Conservation (phyloP, 768 basidiomycete species). For the Kondoa malvinella region DNA sequence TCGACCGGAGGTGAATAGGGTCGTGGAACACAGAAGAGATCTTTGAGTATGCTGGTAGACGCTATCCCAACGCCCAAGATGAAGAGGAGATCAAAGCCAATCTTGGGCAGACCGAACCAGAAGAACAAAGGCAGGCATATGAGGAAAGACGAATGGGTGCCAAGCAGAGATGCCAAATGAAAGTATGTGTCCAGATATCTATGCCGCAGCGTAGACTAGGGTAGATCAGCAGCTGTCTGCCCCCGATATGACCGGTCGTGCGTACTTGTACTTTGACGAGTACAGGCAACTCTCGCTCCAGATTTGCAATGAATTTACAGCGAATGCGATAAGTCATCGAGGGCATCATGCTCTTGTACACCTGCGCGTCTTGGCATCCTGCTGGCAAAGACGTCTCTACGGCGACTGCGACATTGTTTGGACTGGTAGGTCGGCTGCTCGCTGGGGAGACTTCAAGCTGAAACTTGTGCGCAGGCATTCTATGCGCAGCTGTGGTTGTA, state of each 20-base stretch:
- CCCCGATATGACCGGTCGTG: background rate
- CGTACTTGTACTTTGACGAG: slow-evolving; percentile 20
- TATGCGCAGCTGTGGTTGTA: too few relatives aligned
- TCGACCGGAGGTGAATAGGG: slow-evolving; percentile 81
- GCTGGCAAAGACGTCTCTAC: background rate
- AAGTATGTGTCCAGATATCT: slow-evolving; percentile 49
- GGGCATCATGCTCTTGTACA: background rate
- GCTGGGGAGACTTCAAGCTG: background rate
- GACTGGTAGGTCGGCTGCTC: background rate
- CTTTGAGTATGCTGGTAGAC: slow-evolving; percentile 62
- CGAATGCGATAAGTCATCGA: slow-evolving; percentile 7
- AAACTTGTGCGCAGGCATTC: background rate
- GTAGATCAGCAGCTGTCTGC: background rate
- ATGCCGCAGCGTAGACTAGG: slow-evolving; percentile 13
- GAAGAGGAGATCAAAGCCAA: slow-evolving; percentile 35
- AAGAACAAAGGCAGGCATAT: slow-evolving; percentile 64
- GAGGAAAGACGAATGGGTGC: slow-evolving; percentile 79
- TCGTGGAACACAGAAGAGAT: slow-evolving; percentile 72
- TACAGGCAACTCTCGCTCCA: slow-evolving; percentile 19
- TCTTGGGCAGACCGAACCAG: slow-evolving; percentile 63
- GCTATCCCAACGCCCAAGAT: slow-evolving; percentile 44
- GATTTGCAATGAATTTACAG: slow-evolving; percentile 11
- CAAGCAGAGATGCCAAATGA: slow-evolving; percentile 61
- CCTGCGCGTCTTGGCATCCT: background rate
- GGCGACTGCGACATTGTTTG: background rate